Evolutionary conservation across 352 stramenopile species (phyloP).

Genomic region (Plasmopara halstedii): DNA sequence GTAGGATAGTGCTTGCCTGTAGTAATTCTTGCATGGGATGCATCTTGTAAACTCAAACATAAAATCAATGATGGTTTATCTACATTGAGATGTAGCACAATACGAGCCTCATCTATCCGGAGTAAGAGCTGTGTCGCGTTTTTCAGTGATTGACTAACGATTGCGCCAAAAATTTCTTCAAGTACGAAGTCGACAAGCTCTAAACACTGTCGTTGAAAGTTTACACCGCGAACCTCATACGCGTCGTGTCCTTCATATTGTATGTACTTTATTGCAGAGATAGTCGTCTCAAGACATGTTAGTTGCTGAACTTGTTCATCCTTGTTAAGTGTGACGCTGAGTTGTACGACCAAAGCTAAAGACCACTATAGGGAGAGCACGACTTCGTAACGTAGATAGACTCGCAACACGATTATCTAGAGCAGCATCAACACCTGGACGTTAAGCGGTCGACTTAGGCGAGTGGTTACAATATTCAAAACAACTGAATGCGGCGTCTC

Average conservation of each 20-base stretch:
- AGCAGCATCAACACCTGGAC: background rate
- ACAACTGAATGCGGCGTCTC: conserved; percentile 32
- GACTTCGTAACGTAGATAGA: conserved; percentile 6
- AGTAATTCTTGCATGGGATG: conserved; percentile 50
- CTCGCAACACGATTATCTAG: background rate
- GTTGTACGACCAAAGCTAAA: conserved; percentile 58
- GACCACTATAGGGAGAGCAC: conserved; percentile 20
- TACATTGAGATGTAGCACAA: conserved; percentile 43
- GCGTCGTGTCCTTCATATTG: conserved; percentile 22
- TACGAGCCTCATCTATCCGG: conserved; percentile 47
- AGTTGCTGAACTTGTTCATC: conserved; percentile 61
- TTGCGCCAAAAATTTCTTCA: conserved; percentile 66
- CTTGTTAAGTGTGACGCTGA: conserved; percentile 82
- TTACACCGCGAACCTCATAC: conserved; percentile 55
- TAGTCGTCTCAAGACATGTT: conserved; percentile 46
- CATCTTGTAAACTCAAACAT: conserved; percentile 43
- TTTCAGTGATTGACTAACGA: conserved; percentile 60
- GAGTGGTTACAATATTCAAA: conserved; percentile 38
- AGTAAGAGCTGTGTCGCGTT: conserved; percentile 69
- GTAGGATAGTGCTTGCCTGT: conserved; percentile 52
- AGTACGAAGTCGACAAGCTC: conserved; percentile 79
- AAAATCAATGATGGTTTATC: conserved; percentile 60
- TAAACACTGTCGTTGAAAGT: conserved; percentile 80
- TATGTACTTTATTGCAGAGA: conserved; percentile 42
- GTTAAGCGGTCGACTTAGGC: background rate